Evolutionary conservation across 306 rosid species (phyloP).

Genomic region (Albizia julibrissin): DNA sequence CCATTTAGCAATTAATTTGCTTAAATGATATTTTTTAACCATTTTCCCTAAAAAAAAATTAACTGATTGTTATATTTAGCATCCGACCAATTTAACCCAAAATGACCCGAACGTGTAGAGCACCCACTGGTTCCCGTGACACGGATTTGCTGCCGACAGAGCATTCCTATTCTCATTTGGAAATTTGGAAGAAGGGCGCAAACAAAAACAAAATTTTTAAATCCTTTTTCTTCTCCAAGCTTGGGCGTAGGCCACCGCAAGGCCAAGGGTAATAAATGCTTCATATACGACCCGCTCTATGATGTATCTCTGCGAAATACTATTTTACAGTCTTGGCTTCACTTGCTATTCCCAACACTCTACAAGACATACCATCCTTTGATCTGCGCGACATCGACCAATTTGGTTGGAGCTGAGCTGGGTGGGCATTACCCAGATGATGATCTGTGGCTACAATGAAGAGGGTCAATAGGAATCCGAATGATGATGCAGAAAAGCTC

Average conservation of each 20-base stretch:
- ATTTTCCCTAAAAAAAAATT: no score
- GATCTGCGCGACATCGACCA: not conserved
- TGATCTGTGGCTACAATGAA: slow-evolving; percentile 48
- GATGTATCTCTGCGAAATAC: not conserved
- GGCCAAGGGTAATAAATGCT: not conserved
- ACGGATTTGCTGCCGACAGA: not conserved
- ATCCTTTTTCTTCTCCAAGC: not conserved
- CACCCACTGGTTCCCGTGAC: not conserved
- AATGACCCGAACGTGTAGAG: not conserved
- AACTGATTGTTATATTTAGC: no score
- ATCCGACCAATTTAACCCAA: not conserved
- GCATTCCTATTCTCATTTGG: not conserved
- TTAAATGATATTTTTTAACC: no score
- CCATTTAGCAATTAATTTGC: no score
- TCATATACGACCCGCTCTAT: not conserved
- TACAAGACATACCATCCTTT: not conserved
- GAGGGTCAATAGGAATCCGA: slow-evolving; percentile 45
- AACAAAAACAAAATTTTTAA: not conserved
- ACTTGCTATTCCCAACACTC: not conserved
- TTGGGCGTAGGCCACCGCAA: not conserved
- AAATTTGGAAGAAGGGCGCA: not conserved
- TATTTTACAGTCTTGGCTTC: not conserved
- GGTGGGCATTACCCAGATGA: slow-evolving; percentile 45
- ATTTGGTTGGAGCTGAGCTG: not conserved
- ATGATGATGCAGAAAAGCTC: slow-evolving; percentile 28